Conservation (phyloP, 2,329 filamentous ascomycete species). For the Grosmannia serpens region DNA sequence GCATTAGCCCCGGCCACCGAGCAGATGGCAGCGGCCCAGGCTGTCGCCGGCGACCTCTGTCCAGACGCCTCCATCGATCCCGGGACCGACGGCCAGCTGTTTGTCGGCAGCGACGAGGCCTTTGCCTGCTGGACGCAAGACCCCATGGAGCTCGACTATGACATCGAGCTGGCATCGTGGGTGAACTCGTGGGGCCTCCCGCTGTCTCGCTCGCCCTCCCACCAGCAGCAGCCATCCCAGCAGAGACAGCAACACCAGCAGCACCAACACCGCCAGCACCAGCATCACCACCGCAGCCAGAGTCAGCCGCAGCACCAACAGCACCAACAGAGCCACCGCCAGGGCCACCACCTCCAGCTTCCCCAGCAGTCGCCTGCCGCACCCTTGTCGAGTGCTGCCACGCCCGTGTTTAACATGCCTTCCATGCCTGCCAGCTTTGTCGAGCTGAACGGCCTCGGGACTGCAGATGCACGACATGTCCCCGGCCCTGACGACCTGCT, state of each 20-base stretch:
- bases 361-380: neutral
- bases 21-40: neutral
- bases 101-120: slow-evolving; percentile 2
- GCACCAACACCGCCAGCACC: neutral
- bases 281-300: neutral
- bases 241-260: slow-evolving; percentile 1
- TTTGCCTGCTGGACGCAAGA: slow-evolving; percentile 12
- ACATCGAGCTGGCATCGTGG: slow-evolving; percentile 15
- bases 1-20: neutral
- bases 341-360: neutral
- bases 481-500: slow-evolving; percentile 11
- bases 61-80: neutral
- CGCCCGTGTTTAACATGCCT: neutral
- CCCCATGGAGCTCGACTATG: slow-evolving; percentile 19
- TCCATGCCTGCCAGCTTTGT: neutral
- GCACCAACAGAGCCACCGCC: neutral
- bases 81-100: neutral
- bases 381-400: neutral
- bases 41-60: neutral
- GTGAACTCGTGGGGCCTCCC: slow-evolving; percentile 9
- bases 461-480: neutral
- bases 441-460: neutral
- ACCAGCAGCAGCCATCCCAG: slow-evolving; percentile 1
- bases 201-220: neutral
- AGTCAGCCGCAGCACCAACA: neutral